Evolutionary conservation across 257 asterid species (phyloP).

Genomic region (Solanum sparsipilum): DNA sequence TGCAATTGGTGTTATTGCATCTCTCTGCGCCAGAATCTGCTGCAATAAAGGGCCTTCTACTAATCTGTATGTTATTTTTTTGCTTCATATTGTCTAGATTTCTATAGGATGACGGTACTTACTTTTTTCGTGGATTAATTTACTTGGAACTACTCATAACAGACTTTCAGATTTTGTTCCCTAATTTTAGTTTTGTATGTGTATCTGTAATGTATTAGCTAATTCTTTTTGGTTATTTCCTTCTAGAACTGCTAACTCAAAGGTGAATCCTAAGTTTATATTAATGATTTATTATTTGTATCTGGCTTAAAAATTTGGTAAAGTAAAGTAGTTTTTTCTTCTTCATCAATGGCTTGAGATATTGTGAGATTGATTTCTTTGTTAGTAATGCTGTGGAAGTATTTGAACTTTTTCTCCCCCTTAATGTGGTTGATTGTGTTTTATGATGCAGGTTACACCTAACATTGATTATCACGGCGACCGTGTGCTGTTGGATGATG

Average conservation of each 20-base stretch:
- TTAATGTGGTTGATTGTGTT: constrained; percentile 2
- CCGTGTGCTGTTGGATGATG: constrained; percentile 99
- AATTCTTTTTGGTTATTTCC: neutral
- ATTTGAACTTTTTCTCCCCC: neutral
- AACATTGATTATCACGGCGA: constrained; percentile 86
- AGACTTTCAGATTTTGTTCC: neutral
- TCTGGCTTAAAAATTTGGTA: neutral
- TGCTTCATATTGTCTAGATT: neutral
- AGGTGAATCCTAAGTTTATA: neutral
- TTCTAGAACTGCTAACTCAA: neutral
- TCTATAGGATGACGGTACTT: neutral
- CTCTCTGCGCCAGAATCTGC: constrained; percentile 71
- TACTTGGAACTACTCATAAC: neutral
- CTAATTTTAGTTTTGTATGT: neutral
- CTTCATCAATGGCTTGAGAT: neutral
- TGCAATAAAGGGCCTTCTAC: constrained; percentile 92
- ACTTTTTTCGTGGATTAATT: neutral
- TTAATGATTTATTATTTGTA: neutral
- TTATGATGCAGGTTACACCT: constrained; percentile 66
- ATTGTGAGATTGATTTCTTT: neutral
- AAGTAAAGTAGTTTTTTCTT: neutral
- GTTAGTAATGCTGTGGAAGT: neutral
- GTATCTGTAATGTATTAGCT: neutral
- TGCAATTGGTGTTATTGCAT: constrained; percentile 69
- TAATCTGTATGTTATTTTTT: constrained; percentile 55